These are phyloP conservation scores for Starmerella potacharoeniae DNA, from an alignment of 805 yeast species.

Conservation along the genomic window DNA sequence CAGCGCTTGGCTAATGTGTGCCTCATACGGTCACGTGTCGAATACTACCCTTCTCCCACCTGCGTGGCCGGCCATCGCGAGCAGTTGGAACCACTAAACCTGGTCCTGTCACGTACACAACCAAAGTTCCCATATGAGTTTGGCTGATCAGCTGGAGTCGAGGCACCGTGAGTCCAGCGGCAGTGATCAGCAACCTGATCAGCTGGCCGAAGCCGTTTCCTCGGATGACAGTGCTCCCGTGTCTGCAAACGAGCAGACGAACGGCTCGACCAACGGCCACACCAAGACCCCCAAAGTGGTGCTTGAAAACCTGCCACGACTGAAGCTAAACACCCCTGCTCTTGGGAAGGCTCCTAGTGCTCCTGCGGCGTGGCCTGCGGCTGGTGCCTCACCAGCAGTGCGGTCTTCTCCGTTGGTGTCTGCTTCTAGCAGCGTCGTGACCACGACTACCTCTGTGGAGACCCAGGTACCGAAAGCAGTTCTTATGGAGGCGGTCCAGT, in stretches of 20 bases:
- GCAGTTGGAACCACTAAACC: neutral
- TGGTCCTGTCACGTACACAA: conserved; percentile 1
- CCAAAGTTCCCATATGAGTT: conserved; percentile 3
- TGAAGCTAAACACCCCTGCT: neutral
- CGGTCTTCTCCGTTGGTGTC: neutral
- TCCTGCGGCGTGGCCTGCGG: neutral
- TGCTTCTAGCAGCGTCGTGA: neutral
- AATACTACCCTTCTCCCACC: neutral
- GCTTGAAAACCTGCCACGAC: neutral
- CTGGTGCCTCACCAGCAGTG: neutral
- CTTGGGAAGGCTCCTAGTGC: neutral
- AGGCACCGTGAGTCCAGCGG: conserved; percentile 8
- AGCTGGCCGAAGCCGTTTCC: neutral
- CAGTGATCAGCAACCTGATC: neutral
- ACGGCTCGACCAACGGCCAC: neutral
- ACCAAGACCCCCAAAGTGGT: neutral
- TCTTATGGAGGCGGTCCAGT: conserved; percentile 8
- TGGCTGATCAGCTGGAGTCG: conserved; percentile 11
- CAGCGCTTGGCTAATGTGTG: neutral
- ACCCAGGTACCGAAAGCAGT: conserved; percentile 1
- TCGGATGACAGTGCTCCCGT: neutral
- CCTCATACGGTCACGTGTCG: neutral
- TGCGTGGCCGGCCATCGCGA: conserved; percentile 2
- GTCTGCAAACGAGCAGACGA: neutral
- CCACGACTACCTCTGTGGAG: conserved; percentile 5